These are phyloP conservation scores for Diplosphaera chodatii DNA, from an alignment of 139 green algal species.

Conservation along the genomic window DNA sequence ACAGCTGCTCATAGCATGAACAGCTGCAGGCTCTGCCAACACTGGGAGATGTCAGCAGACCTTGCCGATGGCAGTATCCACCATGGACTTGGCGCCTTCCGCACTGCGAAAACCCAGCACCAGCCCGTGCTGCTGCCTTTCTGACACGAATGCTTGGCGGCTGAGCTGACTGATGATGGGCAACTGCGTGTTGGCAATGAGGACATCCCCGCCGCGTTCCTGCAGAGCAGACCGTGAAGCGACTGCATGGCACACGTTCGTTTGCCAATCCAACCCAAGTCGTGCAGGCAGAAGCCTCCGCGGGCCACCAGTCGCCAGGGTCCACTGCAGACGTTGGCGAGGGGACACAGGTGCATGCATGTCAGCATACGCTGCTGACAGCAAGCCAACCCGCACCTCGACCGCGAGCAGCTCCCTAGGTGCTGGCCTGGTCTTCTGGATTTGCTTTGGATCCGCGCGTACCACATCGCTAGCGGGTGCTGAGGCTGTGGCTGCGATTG, in stretches of 20 bases:
- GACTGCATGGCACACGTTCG: too few species aligned
- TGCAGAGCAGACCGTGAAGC: neutral
- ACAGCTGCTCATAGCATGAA: neutral
- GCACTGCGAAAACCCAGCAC: slow-evolving; percentile 33
- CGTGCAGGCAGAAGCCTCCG: too few species aligned
- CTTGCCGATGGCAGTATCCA: slow-evolving; percentile 32
- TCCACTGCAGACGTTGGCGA: too few species aligned
- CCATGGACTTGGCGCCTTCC: slow-evolving; percentile 16
- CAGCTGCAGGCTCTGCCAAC: too few species aligned
- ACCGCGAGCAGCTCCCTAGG: neutral
- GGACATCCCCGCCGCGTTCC: neutral
- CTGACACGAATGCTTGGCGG: neutral
- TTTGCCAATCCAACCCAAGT: too few species aligned
- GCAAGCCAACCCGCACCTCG: neutral
- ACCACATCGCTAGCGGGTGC: neutral
- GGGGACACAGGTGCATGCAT: too few species aligned
- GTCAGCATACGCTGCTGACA: neutral
- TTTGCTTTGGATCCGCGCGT: neutral
- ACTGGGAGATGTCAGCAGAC: slow-evolving; percentile 10
- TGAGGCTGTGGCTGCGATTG: neutral
- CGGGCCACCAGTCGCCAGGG: too few species aligned
- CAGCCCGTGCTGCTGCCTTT: neutral
- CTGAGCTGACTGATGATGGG: neutral
- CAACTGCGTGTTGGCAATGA: neutral
- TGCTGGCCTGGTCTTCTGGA: neutral